Evolutionary conservation across 169 alveolate species (phyloP).

Genomic region (Plasmodium chabaudi): DNA sequence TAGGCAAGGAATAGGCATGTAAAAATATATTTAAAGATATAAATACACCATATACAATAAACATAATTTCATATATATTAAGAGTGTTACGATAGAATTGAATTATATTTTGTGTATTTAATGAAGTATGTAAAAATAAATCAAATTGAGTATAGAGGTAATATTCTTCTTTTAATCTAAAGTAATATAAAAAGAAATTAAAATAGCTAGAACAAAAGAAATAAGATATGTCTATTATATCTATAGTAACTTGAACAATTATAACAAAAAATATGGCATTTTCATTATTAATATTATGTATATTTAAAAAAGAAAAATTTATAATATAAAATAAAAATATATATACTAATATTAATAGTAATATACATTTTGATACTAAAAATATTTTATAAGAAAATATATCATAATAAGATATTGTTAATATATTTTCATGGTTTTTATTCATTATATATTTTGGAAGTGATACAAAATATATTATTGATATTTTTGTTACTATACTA

Average conservation of each 20-base stretch:
- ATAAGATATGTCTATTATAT: constrained; percentile 30
- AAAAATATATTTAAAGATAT: constrained; percentile 28
- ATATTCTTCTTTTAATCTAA: constrained; percentile 26
- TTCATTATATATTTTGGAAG: constrained; percentile 30
- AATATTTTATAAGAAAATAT: constrained; percentile 10
- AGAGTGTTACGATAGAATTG: constrained; percentile 20
- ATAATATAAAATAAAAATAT: constrained; percentile 21
- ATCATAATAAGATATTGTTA: background rate
- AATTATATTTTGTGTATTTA: background rate
- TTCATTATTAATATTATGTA: constrained; percentile 24
- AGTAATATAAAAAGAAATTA: constrained; percentile 37
- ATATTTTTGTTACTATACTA: constrained; percentile 58
- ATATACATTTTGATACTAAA: constrained; percentile 14
- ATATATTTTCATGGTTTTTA: background rate
- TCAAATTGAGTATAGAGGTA: constrained; percentile 2
- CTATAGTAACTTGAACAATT: constrained; percentile 55
- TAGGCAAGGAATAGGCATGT: constrained; percentile 54
- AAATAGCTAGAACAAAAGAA: constrained; percentile 41
- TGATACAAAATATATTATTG: constrained; percentile 34
- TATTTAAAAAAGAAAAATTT: constrained; percentile 20
- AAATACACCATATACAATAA: constrained; percentile 27
- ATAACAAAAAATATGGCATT: constrained; percentile 23
- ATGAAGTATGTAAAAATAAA: constrained; percentile 1
- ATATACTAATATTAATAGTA: constrained; percentile 32
- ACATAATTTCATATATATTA: constrained; percentile 21